A percentile compares a stretch with the other conserved stretches of the same genome.
Evolutionary conservation across 768 basidiomycete genomes (phyloP).

Genomic region (Nidularia pulvinata): DNA sequence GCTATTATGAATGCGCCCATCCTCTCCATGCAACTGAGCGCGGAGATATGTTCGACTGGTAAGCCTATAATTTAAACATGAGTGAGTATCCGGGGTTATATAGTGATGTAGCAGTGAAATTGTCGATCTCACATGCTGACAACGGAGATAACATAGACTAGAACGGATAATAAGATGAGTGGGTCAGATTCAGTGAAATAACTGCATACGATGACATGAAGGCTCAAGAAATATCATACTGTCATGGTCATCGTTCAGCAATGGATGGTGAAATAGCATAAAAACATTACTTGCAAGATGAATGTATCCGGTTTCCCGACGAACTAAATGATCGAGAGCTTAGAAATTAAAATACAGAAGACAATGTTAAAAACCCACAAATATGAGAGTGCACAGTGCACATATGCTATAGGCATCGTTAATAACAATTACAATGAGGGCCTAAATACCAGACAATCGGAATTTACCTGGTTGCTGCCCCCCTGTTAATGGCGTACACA

Average conservation of each 20-base stretch:
- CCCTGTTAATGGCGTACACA: constrained; percentile 6
- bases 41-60: constrained; percentile 5
- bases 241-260: neutral
- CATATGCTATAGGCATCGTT: neutral
- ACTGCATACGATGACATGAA: neutral
- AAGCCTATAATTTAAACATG: neutral
- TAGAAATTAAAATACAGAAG: neutral
- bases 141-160: constrained; percentile 2
- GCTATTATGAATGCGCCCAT: neutral
- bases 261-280: neutral
- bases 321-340: neutral
- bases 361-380: neutral
- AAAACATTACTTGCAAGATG: neutral
- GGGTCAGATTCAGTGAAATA: neutral
- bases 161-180: neutral
- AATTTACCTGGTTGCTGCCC: constrained; percentile 7
- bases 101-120: no score
- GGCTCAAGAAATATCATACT: constrained; percentile 4
- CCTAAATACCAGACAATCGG: neutral
- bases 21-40: constrained; percentile 4
- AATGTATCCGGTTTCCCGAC: constrained; percentile 1
- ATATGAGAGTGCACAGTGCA: constrained; percentile 1
- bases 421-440: neutral
- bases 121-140: neutral
- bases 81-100: neutral